phyloP scores from a whole-genome alignment of 371 early-diverging fungal species.

The Actinomortierella ambigua region DNA sequence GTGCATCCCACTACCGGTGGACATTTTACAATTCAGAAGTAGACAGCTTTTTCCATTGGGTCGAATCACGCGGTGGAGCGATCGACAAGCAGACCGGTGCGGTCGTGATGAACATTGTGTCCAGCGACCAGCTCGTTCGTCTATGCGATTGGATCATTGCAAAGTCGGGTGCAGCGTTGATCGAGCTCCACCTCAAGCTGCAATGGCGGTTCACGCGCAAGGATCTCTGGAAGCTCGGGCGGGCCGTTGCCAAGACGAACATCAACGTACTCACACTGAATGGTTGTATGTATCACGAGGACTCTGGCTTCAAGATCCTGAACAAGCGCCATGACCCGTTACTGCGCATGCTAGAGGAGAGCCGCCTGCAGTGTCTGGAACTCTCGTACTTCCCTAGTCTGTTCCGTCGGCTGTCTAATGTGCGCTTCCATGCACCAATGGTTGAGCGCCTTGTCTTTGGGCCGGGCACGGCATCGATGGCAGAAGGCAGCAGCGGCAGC shows the following conservation, averaged over 20 bases:
- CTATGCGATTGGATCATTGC: slow-evolving; percentile 39
- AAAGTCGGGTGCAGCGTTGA: slow-evolving; percentile 33
- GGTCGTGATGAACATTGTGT: slow-evolving; percentile 27
- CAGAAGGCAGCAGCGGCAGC: too few species aligned
- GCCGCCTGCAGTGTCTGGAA: slow-evolving; percentile 31
- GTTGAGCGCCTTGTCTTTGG: slow-evolving; percentile 29
- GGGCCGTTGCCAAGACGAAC: slow-evolving; percentile 26
- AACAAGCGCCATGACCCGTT: slow-evolving; percentile 42
- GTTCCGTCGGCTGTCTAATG: slow-evolving; percentile 24
- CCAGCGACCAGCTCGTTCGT: slow-evolving; percentile 21
- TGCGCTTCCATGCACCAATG: slow-evolving; percentile 20
- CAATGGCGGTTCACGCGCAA: slow-evolving; percentile 37
- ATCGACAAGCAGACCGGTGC: slow-evolving; percentile 42
- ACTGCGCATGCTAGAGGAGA: slow-evolving; percentile 21
- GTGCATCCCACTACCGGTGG: slow-evolving; percentile 41
- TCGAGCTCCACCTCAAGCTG: slow-evolving; percentile 38
- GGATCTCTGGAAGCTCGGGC: slow-evolving; percentile 30
- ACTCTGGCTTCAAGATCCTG: slow-evolving; percentile 24
- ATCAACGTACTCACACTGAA: slow-evolving; percentile 34
- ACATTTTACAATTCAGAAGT: slow-evolving; percentile 35
- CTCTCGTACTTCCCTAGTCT: slow-evolving; percentile 25
- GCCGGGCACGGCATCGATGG: slow-evolving; percentile 15
- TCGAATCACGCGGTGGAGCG: slow-evolving; percentile 26
- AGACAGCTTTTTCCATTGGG: slow-evolving; percentile 39
- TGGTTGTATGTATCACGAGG: slow-evolving; percentile 20